Percentiles rank a stretch among this genome's conserved stretches.
Evolutionary conservation across 1,139 yeast genomes (phyloP).

Genomic region (Yarrowia galli): DNA sequence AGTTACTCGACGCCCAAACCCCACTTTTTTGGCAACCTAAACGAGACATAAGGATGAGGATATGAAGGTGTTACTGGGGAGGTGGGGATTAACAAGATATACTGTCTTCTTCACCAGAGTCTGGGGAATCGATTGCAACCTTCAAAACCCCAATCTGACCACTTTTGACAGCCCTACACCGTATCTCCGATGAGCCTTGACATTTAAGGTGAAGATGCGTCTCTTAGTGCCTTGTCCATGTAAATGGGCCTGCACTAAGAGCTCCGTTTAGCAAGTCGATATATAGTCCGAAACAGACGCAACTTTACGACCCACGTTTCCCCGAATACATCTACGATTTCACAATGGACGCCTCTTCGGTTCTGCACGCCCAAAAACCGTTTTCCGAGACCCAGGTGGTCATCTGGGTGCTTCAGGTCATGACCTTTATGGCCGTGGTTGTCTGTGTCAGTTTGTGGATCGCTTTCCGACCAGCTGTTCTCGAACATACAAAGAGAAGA

Average conservation of each 20-base stretch:
- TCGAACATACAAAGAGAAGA: not conserved
- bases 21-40: constrained; percentile 13
- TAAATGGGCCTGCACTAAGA: constrained; percentile 15
- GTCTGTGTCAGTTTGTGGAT: not conserved
- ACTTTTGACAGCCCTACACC: too few relatives aligned
- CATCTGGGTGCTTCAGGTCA: constrained; percentile 23
- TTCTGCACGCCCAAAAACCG: constrained; percentile 15
- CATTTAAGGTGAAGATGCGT: not conserved
- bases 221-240: constrained; percentile 23
- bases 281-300: constrained; percentile 7
- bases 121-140: not conserved
- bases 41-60: not conserved
- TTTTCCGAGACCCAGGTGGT: constrained; percentile 15
- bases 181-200: not conserved
- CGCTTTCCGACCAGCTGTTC: constrained; percentile 1
- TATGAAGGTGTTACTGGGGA: not conserved
- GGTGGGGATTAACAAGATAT: too few relatives aligned
- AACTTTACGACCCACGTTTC: not conserved
- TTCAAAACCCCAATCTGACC: not conserved
- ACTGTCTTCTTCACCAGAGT: not conserved
- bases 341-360: not conserved
- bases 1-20: constrained; percentile 9
- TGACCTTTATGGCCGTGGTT: constrained; percentile 18
- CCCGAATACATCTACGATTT: too few relatives aligned
- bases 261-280: constrained; percentile 1